Evolutionary conservation across 1,139 yeast genomes (phyloP), one percentile per base, ranked within the genome.

Genomic region (Blastobotrys aristatus): DNA sequence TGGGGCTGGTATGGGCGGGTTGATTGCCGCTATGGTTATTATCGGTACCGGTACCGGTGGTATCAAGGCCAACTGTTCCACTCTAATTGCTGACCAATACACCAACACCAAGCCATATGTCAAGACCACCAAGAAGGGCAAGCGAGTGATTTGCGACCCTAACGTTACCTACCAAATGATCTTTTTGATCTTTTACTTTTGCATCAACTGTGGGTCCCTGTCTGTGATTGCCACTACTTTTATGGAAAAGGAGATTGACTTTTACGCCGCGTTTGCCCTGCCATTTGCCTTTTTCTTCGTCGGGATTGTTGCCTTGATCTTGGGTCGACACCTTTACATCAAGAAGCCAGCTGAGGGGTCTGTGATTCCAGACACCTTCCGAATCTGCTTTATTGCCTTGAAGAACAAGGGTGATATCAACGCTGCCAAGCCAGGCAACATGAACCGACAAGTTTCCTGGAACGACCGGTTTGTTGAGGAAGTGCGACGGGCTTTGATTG

Each of bases 201-300:
- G 86, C 61, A 83, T 87, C 64, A 88, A 88, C 63, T 69, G 84
- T 56, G 96, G 96, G 47, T 81, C 94, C 8, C 75, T 87, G 57
- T 76, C 86, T 51, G 83, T 85, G 50, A 74, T 87, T 53, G 89
- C 89, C 36, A 84, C 95, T 20, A 80, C 92, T 3, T 61, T 67
- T 80, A 58, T 40, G 43, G 92, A 82, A 56, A 73, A 81, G 63
- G 67, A 77, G 53, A 73, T 81, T 53, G 92, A 90, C 37, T 84
- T 77, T 69, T 84, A 90, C 89, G 74, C 82, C 35, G 90, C 89
- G 1, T 84, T 72, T 67, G 69, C 82, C 55, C 70, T 83, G 53
- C 88, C 89, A 17, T 77, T 81, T 63, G 74, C 80, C 58, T 63
- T 65, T 54, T 82, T 83, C 74, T 76, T 78, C 60, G 61, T 82